A percentile compares a stretch with the other conserved stretches of the same genome.
These are phyloP conservation scores for Ogataea pilisensis DNA, from an alignment of 805 yeast species.

Conservation along the genomic window DNA sequence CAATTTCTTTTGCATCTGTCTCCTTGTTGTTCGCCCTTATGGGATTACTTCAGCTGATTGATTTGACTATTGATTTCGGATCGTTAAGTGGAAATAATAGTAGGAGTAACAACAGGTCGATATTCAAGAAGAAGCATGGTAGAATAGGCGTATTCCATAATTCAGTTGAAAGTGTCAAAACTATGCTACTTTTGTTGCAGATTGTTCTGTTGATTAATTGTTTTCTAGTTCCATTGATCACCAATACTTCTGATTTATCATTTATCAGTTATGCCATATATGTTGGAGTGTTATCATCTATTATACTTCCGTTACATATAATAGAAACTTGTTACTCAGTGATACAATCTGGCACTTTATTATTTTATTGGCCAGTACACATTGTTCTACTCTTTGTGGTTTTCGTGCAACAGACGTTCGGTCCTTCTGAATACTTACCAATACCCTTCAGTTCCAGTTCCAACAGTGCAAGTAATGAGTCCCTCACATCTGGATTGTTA, in stretches of 20 bases:
- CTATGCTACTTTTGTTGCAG: slow-evolving; percentile 11
- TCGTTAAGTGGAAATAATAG: background rate
- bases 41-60: slow-evolving; percentile 21
- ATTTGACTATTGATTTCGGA: slow-evolving; percentile 1
- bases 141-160: background rate
- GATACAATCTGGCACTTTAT: slow-evolving; percentile 35
- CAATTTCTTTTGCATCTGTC: slow-evolving; percentile 12
- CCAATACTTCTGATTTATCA: background rate
- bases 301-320: slow-evolving; percentile 40
- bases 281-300: slow-evolving; percentile 12
- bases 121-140: slow-evolving; percentile 10
- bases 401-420: slow-evolving; percentile 31
- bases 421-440: slow-evolving; percentile 8
- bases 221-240: slow-evolving; percentile 4
- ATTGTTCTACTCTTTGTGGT: slow-evolving; percentile 9
- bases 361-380: slow-evolving; percentile 39
- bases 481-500: slow-evolving; percentile 22
- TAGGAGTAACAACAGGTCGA: background rate
- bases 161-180: slow-evolving; percentile 11
- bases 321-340: slow-evolving; percentile 40
- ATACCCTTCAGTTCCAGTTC: slow-evolving; percentile 4
- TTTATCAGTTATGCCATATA: slow-evolving; percentile 8
- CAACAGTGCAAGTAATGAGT: background rate
- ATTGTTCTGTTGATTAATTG: slow-evolving; percentile 6
- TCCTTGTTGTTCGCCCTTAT: slow-evolving; percentile 9